A percentile compares a stretch with the other conserved stretches of the same genome.
These are phyloP conservation scores for Crithidia sp. DNA, from an alignment of 208 protist genomes.

Conservation along the genomic window DNA sequence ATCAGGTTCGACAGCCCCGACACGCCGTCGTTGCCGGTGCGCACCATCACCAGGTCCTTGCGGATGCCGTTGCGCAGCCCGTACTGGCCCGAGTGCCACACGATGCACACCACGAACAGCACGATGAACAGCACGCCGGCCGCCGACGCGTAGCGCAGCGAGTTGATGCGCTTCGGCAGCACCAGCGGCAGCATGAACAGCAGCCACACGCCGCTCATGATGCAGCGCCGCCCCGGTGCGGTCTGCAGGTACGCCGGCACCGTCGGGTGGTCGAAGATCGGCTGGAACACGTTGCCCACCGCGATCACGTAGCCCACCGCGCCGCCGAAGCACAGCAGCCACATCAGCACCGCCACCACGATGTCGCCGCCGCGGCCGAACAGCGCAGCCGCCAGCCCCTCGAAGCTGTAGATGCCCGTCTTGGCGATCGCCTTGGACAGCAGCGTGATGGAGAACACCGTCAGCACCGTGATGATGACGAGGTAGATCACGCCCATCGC, in stretches of 20 bases:
- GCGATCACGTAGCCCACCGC: constrained; percentile 70
- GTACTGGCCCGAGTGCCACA: constrained; percentile 49
- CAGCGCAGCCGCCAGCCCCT: constrained; percentile 46
- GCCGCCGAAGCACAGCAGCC: constrained; percentile 59
- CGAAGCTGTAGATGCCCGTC: constrained; percentile 60
- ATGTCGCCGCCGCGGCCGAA: constrained; percentile 55
- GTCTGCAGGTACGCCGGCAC: constrained; percentile 41
- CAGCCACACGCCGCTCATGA: constrained; percentile 51
- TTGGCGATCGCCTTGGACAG: constrained; percentile 37
- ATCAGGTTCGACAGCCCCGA: constrained; percentile 48
- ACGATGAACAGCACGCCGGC: constrained; percentile 53
- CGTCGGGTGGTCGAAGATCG: constrained; percentile 37
- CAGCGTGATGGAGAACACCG: constrained; percentile 62
- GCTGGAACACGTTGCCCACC: constrained; percentile 46
- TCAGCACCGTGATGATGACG: constrained; percentile 48
- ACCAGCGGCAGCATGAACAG: constrained; percentile 64
- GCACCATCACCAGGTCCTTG: constrained; percentile 41
- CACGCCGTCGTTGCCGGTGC: constrained; percentile 47
- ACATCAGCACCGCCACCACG: constrained; percentile 53
- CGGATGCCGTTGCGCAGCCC: constrained; percentile 38
- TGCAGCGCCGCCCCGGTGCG: constrained; percentile 30
- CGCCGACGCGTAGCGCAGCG: constrained; percentile 57
- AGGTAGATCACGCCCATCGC: constrained; percentile 68
- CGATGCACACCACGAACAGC: constrained; percentile 62
- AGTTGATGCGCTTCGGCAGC: constrained; percentile 67